These are phyloP conservation scores for Spencermartinsiella ligniputridi DNA, from an alignment of 1,139 yeast species.

Conservation along the genomic window DNA sequence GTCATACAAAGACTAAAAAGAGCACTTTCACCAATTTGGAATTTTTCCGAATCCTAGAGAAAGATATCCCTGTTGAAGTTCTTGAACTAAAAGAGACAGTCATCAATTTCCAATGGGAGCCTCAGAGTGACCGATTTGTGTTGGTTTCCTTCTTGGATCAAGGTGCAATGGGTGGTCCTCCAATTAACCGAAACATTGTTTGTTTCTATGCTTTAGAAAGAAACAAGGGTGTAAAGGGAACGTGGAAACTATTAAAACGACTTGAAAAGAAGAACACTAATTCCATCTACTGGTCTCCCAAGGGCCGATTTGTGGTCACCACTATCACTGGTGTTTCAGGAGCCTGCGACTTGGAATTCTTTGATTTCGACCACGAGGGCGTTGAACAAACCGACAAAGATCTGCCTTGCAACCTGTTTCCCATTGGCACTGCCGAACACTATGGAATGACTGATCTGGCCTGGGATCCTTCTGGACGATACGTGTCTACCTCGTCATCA, in stretches of 20 bases:
- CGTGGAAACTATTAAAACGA: conserved; percentile 55
- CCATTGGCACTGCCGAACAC: conserved; percentile 59
- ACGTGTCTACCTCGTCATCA: conserved; percentile 82
- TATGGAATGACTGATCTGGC: conserved; percentile 78
- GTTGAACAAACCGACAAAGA: conserved; percentile 45
- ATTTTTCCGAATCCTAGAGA: conserved; percentile 81
- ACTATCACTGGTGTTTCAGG: conserved; percentile 65
- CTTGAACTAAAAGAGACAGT: conserved; percentile 90
- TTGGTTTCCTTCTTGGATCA: conserved; percentile 53
- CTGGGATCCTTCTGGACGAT: conserved; percentile 98
- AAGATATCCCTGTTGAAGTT: conserved; percentile 91
- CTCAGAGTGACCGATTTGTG: conserved; percentile 81
- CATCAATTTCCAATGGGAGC: conserved; percentile 93
- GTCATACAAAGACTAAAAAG: conserved; percentile 94
- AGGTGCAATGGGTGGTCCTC: conserved; percentile 37
- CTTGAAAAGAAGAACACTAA: conserved; percentile 64
- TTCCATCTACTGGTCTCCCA: conserved; percentile 84
- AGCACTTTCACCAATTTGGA: conserved; percentile 89
- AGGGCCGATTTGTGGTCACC: conserved; percentile 81
- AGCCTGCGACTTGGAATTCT: conserved; percentile 65
- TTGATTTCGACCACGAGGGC: conserved; percentile 80
- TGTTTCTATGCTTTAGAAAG: conserved; percentile 82
- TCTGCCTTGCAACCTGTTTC: conserved; percentile 56
- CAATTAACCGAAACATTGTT: conserved; percentile 66
- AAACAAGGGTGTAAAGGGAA: conserved; percentile 42